These are phyloP conservation scores for Platanthera guangdongensis DNA, from an alignment of 106 monocot species.

Conservation along the genomic window DNA sequence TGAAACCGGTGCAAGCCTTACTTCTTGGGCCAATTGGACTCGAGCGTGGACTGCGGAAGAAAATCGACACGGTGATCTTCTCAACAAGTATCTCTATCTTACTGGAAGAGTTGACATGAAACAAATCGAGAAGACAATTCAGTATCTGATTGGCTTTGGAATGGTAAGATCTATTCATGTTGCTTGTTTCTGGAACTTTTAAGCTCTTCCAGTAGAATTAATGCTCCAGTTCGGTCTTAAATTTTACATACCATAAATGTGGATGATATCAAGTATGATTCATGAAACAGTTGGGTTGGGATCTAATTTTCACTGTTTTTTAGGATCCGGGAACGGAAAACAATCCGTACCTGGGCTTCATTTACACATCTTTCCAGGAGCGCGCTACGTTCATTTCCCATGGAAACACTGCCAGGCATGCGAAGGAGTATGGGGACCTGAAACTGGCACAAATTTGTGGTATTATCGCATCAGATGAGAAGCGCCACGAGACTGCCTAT, in stretches of 20 bases:
- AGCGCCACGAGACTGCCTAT: constrained; percentile 61
- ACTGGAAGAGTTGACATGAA: constrained; percentile 61
- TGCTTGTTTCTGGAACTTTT: background rate
- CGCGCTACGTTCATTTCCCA: constrained; percentile 63
- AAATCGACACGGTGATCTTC: constrained; percentile 56
- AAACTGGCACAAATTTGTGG: constrained; percentile 55
- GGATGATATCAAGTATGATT: background rate
- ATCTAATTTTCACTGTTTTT: background rate
- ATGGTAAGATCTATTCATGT: constrained; percentile 29
- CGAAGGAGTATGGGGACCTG: constrained; percentile 51
- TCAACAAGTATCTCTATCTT: constrained; percentile 54
- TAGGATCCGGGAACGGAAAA: constrained; percentile 67
- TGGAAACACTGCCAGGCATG: constrained; percentile 55
- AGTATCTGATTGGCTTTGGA: constrained; percentile 59
- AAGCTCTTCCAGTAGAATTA: background rate
- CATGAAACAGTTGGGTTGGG: background rate
- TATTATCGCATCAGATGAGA: constrained; percentile 56
- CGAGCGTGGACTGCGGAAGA: constrained; percentile 68
- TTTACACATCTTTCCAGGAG: constrained; percentile 64
- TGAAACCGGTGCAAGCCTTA: constrained; percentile 57
- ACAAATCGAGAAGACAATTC: constrained; percentile 56
- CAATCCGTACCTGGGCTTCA: constrained; percentile 54
- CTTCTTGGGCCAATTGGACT: constrained; percentile 59
- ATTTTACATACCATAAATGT: background rate
- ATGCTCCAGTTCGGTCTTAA: background rate